Evolutionary conservation across 129 eudicot genomes (phyloP).

Genomic region (Gnaphalium uliginosum): DNA sequence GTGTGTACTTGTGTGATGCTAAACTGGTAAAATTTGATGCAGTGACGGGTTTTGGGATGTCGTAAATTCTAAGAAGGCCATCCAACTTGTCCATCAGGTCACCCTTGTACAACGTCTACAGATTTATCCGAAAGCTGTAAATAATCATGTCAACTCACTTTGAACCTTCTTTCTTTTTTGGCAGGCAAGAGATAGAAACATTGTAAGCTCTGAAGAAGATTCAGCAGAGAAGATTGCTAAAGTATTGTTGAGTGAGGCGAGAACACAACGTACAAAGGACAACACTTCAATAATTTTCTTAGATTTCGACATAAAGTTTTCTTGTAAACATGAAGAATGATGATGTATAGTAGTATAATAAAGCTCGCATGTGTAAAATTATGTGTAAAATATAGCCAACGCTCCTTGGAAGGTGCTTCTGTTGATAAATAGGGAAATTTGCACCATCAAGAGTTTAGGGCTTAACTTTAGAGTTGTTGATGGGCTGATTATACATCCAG

Average conservation of each 20-base stretch:
- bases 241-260: slow-evolving; percentile 76
- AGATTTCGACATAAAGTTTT: slow-evolving; percentile 54
- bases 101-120: neutral
- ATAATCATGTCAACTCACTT: slow-evolving; percentile 1
- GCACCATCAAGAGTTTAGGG: neutral
- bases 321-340: slow-evolving; percentile 25
- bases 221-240: slow-evolving; percentile 76
- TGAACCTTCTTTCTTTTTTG: neutral
- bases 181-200: slow-evolving; percentile 59
- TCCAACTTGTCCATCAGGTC: slow-evolving; percentile 88
- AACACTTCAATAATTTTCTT: slow-evolving; percentile 86
- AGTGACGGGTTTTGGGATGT: slow-evolving; percentile 99
- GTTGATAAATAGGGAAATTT: neutral
- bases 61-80: slow-evolving; percentile 71
- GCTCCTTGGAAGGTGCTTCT: neutral
- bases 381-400: neutral
- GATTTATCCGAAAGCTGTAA: neutral
- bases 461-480: neutral
- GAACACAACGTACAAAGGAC: slow-evolving; percentile 88
- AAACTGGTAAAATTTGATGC: slow-evolving; percentile 28
- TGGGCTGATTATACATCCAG: neutral
- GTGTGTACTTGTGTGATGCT: neutral
- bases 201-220: slow-evolving; percentile 27
- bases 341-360: slow-evolving; percentile 10
- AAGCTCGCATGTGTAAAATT: neutral